Base-by-base conservation (phyloP, 208 protist species). In the Ichthyophonus hoferi region DNA sequence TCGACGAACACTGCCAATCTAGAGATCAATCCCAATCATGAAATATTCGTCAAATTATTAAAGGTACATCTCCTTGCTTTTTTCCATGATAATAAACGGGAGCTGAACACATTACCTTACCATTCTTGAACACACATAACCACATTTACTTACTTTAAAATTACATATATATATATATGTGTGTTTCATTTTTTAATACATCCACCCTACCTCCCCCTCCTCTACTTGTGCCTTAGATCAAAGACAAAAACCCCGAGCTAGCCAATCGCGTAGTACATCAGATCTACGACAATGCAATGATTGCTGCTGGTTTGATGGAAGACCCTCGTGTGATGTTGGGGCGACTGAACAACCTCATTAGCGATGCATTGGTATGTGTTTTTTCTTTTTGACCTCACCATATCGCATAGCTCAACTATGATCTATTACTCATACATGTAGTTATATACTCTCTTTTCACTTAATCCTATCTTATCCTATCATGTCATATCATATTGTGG, bases 241-340 rank as follows among this genome's bases (percentile, higher is more conserved):
- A 67, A 24, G 50, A 67, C 14, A 38, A 58, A 3, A 35, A 89
- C 3, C 24, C 67, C 35, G 86, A 89, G 2, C 33, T 89, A 12
- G 86, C 86, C 17, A 14, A 38, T 24, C 39, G 39, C 78, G 37
- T 89, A 2, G 76, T 42, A 3, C 42, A 43, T 58, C 89, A 91
- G 85, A 31, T 91, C 1, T 79, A 77, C 33, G 90, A 90, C 58
- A 91, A 89, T 77, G 90, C 90, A 1, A 42, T 87, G 7, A 89
- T 91, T 34, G 34, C 90, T 7, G 90, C 90, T 39, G 90, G 90
- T 33, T 31, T 90, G 1, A 14, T 82, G 2, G 90, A 91, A 1
- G 90, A 91, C 40, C 79, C 90, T 7, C 58, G 79, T 33, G 41
- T 39, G 7, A 87, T 87, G 42, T 17, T 87, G 0, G 42, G 76